phyloP scores from a whole-genome alignment of 306 rosid genomes.

The Quercus mongolica region DNA sequence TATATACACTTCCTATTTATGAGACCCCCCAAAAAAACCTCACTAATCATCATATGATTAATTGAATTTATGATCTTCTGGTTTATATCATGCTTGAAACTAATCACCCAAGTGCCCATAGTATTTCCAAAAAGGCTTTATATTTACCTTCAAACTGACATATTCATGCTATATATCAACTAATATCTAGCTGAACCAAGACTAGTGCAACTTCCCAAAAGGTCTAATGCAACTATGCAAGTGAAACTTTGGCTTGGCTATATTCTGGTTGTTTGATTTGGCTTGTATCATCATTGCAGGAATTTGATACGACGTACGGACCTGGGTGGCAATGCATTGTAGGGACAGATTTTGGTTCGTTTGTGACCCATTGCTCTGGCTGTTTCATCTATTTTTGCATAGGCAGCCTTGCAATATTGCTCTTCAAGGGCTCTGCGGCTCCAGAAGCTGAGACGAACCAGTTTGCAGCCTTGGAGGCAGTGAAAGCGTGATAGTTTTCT shows the following conservation, averaged over 20 bases:
- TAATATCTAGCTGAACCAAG: not conserved
- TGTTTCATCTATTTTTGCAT: constrained; percentile 73
- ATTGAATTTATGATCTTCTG: too few species aligned
- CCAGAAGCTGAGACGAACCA: constrained; percentile 45
- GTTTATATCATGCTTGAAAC: too few species aligned
- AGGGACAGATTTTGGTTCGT: constrained; percentile 90
- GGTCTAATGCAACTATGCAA: not conserved
- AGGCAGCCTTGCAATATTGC: constrained; percentile 74
- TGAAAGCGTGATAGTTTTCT: constrained; percentile 21
- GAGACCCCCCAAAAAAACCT: too few species aligned
- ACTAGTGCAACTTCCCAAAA: not conserved
- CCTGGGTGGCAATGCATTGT: constrained; percentile 92
- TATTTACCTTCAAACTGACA: not conserved
- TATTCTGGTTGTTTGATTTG: not conserved
- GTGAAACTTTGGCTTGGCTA: not conserved
- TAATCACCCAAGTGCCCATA: too few species aligned
- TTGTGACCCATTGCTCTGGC: constrained; percentile 79
- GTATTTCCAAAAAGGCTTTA: too few species aligned
- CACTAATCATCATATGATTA: not conserved
- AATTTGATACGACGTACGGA: constrained; percentile 68
- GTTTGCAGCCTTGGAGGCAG: constrained; percentile 37
- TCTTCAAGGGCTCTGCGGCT: constrained; percentile 65
- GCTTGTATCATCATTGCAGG: constrained; percentile 38
- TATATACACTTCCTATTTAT: too few species aligned
- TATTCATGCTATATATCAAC: not conserved